Conservation (phyloP, 768 basidiomycete genomes). For the Crepidotus variabilis region DNA sequence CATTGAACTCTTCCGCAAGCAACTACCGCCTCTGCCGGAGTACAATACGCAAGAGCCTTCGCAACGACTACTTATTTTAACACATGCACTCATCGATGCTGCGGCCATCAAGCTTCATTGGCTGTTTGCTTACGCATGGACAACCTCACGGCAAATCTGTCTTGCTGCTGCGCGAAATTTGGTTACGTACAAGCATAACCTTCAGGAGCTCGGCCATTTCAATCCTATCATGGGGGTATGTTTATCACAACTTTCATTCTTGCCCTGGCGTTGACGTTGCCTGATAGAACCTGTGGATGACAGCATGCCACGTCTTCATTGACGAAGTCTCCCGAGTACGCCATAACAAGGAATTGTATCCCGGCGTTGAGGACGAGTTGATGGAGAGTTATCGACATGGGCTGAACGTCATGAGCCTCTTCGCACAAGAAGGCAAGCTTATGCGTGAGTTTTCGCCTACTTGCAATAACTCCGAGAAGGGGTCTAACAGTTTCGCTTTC, state of each 20-base stretch:
- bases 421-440: constrained; percentile 39
- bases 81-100: constrained; percentile 44
- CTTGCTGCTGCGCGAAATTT: constrained; percentile 41
- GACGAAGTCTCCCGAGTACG: constrained; percentile 42
- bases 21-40: constrained; percentile 29
- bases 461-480: constrained; percentile 4
- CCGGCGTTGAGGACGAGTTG: constrained; percentile 36
- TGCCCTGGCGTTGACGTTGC: constrained; percentile 4
- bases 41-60: constrained; percentile 29
- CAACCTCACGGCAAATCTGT: constrained; percentile 40
- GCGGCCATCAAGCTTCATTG: constrained; percentile 52
- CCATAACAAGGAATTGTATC: constrained; percentile 27
- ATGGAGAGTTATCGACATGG: constrained; percentile 36
- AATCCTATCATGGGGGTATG: constrained; percentile 54
- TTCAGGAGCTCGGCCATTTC: constrained; percentile 35
- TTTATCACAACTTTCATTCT: constrained; percentile 13
- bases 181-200: constrained; percentile 33
- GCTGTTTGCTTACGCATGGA: constrained; percentile 39
- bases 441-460: constrained; percentile 35
- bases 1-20: constrained; percentile 36
- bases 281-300: constrained; percentile 42
- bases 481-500: not conserved
- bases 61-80: constrained; percentile 36
- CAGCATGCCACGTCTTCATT: constrained; percentile 42
- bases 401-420: constrained; percentile 37